Base-by-base conservation (phyloP, 805 yeast genomes). In the Ogataea saltuana region DNA sequence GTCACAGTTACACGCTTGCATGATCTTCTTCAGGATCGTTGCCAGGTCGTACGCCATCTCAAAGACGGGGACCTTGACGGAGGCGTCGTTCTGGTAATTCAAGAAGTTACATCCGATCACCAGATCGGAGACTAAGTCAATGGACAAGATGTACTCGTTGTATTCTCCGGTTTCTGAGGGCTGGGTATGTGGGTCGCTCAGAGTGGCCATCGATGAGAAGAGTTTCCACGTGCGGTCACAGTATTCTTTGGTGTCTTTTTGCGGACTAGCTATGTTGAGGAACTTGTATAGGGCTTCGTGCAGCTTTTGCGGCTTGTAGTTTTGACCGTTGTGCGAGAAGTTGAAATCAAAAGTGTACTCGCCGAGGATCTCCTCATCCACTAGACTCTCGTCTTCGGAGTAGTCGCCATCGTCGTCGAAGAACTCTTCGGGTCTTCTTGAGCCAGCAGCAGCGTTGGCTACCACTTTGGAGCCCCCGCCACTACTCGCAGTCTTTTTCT, bases 111-210 rank as follows among this genome's bases (percentile, higher is more conserved):
- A 59, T 0, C 78, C 76, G 7, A 80, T 59, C 18, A 78, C 63
- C 36, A 80, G 50, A 46, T 77, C 77, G 15, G 83, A 72, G 10
- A 81, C 54, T n/a, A 72, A 57, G 47, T 80, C 81, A 6, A 82
- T 59, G 8, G 88, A 81, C 13, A 81, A 65, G 1, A 80, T 65
- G 41, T 69, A 64, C 10, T 65, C 60, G 43, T 79, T 65, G 28
- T 68, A 60, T 1, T 62, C 57, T 21, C 81, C 84, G 18, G 71
- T 72, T 30, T 82, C 85, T 20, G 74, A 72, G 0, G 93, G 89
- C 52, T 83, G 88, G 1, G 89, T 81, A 52, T 74, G 68, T 2
- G 89, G 88, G 58, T 85, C 90, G 6, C 70, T 68, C 36, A 78
- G 50, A 0, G 68, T 55, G 2, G 74, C 59, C 3, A 76, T 40